Evolutionary conservation across 108 stramenopile genomes (phyloP).

Genomic region (Skeletonema costatum): DNA sequence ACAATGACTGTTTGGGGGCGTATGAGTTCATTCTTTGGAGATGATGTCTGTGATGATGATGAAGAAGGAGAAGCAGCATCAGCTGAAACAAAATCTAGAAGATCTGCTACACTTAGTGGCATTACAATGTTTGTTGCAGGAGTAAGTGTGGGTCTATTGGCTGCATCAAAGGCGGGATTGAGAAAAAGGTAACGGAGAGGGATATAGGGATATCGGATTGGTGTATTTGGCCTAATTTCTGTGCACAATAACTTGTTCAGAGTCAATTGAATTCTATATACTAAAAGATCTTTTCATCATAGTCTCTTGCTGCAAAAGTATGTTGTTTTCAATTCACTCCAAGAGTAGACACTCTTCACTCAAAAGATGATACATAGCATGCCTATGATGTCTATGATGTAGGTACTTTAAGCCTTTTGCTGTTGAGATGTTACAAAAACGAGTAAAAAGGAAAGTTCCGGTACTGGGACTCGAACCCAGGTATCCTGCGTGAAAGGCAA

Average conservation of each 20-base stretch:
- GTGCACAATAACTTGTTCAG: no score
- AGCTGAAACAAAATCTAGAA: not conserved
- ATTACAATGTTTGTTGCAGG: not conserved
- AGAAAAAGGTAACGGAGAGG: not conserved
- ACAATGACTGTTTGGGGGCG: constrained; percentile 28
- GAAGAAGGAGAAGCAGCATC: not conserved
- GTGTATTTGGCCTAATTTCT: no score
- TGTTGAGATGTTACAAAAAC: no score
- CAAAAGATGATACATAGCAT: no score
- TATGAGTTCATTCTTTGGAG: constrained; percentile 43
- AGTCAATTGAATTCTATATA: no score
- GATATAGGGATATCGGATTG: no score
- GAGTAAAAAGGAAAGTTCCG: constrained; percentile 44
- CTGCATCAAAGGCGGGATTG: not conserved
- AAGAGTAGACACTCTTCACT: no score
- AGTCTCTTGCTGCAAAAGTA: no score
- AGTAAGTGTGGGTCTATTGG: not conserved
- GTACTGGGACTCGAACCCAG: constrained; percentile 90
- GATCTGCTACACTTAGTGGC: not conserved
- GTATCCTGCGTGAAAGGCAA: constrained; percentile 92
- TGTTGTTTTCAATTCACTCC: no score
- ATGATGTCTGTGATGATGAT: not conserved
- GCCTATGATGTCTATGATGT: no score
- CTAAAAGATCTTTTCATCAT: no score
- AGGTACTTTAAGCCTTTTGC: no score